phyloP scores from a whole-genome alignment of 129 eudicot species.

The carrot (Daucus carota) region DH1_v3.0 NC_030389.2:37592001-37592500 shows the following conservation, averaged over 20 bases:
- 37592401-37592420: slow-evolving; percentile 15
- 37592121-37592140: slow-evolving; percentile 43
- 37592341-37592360: slow-evolving; percentile 36
- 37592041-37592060: slow-evolving; percentile 54
- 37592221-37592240: slow-evolving; percentile 44
- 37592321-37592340: slow-evolving; percentile 53
- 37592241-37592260: slow-evolving; percentile 59
- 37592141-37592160: slow-evolving; percentile 42
- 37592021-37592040: slow-evolving; percentile 51
- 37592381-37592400: slow-evolving; percentile 26
- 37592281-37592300: slow-evolving; percentile 74
- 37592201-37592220: slow-evolving; percentile 42
- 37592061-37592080: slow-evolving; percentile 38
- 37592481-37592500: slow-evolving; percentile 15
- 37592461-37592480: slow-evolving; percentile 6
- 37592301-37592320: slow-evolving; percentile 50
- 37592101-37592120: slow-evolving; percentile 45
- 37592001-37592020: slow-evolving; percentile 49
- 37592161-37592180: slow-evolving; percentile 41
- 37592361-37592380: slow-evolving; percentile 16
- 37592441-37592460: slow-evolving; percentile 1
- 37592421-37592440: slow-evolving; percentile 22
- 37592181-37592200: slow-evolving; percentile 46
- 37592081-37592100: slow-evolving; percentile 50
- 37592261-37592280: slow-evolving; percentile 76